phyloP scores from a whole-genome alignment of 2,329 filamentous ascomycete species.

The Amesomyces nigricolor region DNA sequence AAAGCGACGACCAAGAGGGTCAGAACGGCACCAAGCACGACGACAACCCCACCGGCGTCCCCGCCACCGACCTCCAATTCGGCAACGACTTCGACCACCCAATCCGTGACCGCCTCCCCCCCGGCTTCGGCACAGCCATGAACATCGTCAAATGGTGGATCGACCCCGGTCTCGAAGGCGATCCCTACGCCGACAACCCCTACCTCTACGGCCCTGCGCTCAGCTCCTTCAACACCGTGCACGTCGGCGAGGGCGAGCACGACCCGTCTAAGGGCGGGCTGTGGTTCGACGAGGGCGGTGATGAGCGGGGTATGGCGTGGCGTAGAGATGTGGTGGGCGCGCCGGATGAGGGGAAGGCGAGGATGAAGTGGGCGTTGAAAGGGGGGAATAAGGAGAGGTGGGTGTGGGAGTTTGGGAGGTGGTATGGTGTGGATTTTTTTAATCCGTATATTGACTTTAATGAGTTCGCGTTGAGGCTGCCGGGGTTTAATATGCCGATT shows the following conservation, averaged over 20 bases:
- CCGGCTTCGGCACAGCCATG: constrained; percentile 79
- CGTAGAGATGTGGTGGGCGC: constrained; percentile 45
- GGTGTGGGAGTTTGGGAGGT: constrained; percentile 49
- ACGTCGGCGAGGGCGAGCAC: constrained; percentile 53
- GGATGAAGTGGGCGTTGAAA: constrained; percentile 55
- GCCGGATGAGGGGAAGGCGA: constrained; percentile 46
- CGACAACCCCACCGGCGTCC: constrained; percentile 45
- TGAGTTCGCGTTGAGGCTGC: constrained; percentile 65
- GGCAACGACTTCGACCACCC: constrained; percentile 94
- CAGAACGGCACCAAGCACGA: constrained; percentile 11
- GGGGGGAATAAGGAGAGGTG: constrained; percentile 45
- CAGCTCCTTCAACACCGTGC: constrained; percentile 71
- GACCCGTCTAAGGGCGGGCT: constrained; percentile 46
- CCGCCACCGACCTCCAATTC: constrained; percentile 72
- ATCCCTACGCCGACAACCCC: constrained; percentile 80
- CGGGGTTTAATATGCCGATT: constrained; percentile 67
- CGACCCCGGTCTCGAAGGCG: constrained; percentile 84
- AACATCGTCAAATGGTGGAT: constrained; percentile 84
- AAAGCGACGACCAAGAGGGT: constrained; percentile 21
- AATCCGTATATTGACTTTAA: constrained; percentile 87
- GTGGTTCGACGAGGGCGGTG: constrained; percentile 61
- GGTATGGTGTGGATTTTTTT: constrained; percentile 64
- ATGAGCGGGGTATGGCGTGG: constrained; percentile 46
- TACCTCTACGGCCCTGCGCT: constrained; percentile 80
- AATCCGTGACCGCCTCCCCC: constrained; percentile 78